Base-by-base conservation (phyloP, 345 rosid genomes). In the Nasturtium officinale region DNA sequence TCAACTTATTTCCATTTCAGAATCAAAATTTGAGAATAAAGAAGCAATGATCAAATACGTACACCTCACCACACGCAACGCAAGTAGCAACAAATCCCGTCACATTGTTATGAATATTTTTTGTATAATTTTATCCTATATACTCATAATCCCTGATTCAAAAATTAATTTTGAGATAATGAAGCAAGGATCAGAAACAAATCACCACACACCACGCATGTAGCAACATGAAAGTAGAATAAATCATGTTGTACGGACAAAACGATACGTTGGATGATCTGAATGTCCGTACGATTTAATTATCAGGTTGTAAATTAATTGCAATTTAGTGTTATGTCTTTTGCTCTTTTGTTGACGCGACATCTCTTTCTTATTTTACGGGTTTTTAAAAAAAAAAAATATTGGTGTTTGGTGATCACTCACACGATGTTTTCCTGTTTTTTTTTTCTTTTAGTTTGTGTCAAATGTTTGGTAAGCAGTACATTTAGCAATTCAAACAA, bases 171-270 rank as follows among this genome's bases (percentile, higher is more conserved):
- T 45, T 20, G 55, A 67, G 11, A 75, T 67, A 60, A 67, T 59
- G 46, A 60, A 30, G 8, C 9, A 58, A 46, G 26, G 57, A 63
- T 73, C 37, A 73, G 33, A 35, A 53, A 43, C 54, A 30, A 48
- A 48, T 45, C 23, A 56, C 56, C 63, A 63, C 64, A 55, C 9
- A 43, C 9, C 50, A 23, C 28, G 62, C 67, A 74, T 48, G 72
- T 40, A 66, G 78, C 20, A 57, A 37, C 67, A 74, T 18, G n/a
- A 65, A 20, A 54, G 43, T 51, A 35, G 51, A 16, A 25, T 43
- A 61, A 61, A n/a, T 45, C 55, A 65, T 48, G 32, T 26, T 62
- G 78, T 74, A 74, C 67, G 69, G 78, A 75, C 73, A 67, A 67
- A 67, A 59, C 62, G 21, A 16, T 30, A 48, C 32, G 23, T 61